Percentiles rank a stretch among this genome's conserved stretches.
phyloP scores from a whole-genome alignment of 2,329 filamentous ascomycete genomes.

The Helotiales sp. region DNA sequence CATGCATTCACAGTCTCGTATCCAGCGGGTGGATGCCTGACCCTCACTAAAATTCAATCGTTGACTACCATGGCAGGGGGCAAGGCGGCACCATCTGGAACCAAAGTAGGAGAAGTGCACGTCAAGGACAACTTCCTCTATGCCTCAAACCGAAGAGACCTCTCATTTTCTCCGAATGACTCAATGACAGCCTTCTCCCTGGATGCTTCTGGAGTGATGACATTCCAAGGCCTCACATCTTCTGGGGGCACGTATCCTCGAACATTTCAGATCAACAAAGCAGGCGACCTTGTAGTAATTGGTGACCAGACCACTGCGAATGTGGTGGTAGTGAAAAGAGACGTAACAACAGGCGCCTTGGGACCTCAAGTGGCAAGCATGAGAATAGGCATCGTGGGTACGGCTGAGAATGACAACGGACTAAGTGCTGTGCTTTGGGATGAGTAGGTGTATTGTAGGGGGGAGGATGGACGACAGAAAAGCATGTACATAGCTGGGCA shows the following conservation, averaged over 20 bases:
- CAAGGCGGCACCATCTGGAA: conserved; percentile 42
- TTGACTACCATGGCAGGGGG: conserved; percentile 48
- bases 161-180: conserved; percentile 53
- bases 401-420: conserved; percentile 46
- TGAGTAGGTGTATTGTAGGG: conserved; percentile 36
- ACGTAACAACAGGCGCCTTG: conserved; percentile 42
- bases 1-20: conserved; percentile 40
- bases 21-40: conserved; percentile 42
- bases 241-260: conserved; percentile 46
- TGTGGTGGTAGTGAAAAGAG: conserved; percentile 42
- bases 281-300: conserved; percentile 44
- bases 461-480: not conserved
- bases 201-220: conserved; percentile 38
- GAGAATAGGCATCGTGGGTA: conserved; percentile 42
- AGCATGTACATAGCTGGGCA: not conserved
- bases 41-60: conserved; percentile 46
- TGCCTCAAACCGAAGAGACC: conserved; percentile 62
- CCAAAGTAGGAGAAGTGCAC: conserved; percentile 56
- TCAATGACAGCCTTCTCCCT: conserved; percentile 43
- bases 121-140: conserved; percentile 56
- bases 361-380: conserved; percentile 42
- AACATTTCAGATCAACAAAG: conserved; percentile 45
- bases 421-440: conserved; percentile 50
- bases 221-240: conserved; percentile 42
- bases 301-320: conserved; percentile 42